Percentiles rank a stretch among this genome's conserved stretches.
Evolutionary conservation across 306 rosid genomes (phyloP).

Genomic region (Fagus crenata): DNA sequence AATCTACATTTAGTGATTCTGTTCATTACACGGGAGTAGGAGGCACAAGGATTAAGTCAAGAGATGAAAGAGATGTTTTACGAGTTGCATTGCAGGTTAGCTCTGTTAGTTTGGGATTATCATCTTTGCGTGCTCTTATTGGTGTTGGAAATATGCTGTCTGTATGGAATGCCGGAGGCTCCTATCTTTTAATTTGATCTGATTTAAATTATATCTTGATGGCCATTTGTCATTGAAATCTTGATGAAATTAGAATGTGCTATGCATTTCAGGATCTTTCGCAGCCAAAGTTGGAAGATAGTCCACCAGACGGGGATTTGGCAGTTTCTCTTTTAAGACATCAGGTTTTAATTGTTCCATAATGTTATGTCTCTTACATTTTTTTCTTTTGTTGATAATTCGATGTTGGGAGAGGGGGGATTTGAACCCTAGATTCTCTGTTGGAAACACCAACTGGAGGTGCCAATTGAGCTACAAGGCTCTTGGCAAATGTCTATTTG

Average conservation of each 20-base stretch:
- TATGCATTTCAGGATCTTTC: constrained; percentile 63
- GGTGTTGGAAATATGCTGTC: background rate
- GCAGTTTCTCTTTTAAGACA: constrained; percentile 71
- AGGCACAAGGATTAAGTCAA: constrained; percentile 53
- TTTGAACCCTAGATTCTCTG: too few species aligned
- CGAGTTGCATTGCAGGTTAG: constrained; percentile 80
- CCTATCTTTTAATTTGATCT: background rate
- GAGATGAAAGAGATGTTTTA: constrained; percentile 61
- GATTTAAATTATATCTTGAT: background rate
- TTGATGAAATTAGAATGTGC: constrained; percentile 12
- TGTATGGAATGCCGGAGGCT: constrained; percentile 14
- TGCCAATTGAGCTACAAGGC: too few species aligned
- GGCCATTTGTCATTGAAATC: constrained; percentile 18
- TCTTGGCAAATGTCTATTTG: background rate
- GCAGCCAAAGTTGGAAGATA: constrained; percentile 66
- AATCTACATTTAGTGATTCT: too few species aligned
- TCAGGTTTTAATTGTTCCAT: constrained; percentile 44
- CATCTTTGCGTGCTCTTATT: constrained; percentile 16
- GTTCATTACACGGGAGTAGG: constrained; percentile 11
- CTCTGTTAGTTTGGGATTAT: constrained; percentile 23
- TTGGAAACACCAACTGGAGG: too few species aligned
- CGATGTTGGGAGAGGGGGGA: too few species aligned
- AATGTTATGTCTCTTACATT: background rate
- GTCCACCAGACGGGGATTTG: constrained; percentile 61
- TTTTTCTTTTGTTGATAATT: too few species aligned